Evolutionary conservation across 352 stramenopile species (phyloP).

Genomic region (Phytophthora multivora): DNA sequence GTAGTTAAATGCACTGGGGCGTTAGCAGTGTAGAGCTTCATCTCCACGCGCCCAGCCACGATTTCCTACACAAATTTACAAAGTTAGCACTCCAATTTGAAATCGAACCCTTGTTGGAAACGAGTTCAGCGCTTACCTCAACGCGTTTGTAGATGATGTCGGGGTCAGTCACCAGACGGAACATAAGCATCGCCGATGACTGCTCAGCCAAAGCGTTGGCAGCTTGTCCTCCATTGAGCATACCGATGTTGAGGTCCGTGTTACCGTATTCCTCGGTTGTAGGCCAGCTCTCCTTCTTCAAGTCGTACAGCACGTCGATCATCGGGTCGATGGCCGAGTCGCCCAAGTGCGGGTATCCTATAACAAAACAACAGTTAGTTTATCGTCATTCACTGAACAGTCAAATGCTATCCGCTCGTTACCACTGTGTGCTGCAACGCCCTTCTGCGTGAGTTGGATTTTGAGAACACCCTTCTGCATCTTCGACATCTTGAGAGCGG

Average conservation of each 20-base stretch:
- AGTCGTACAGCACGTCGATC: constrained; percentile 81
- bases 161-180: constrained; percentile 77
- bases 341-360: constrained; percentile 81
- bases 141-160: constrained; percentile 74
- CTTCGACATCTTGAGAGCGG: constrained; percentile 79
- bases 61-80: constrained; percentile 47
- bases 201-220: constrained; percentile 83
- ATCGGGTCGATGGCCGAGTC: constrained; percentile 86
- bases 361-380: constrained; percentile 14
- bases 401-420: constrained; percentile 2
- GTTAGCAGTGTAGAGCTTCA: constrained; percentile 88
- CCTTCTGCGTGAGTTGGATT: constrained; percentile 72
- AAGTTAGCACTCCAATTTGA: not conserved
- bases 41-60: constrained; percentile 55
- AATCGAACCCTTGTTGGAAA: not conserved
- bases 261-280: constrained; percentile 78
- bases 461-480: constrained; percentile 90
- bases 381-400: not conserved
- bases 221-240: constrained; percentile 81
- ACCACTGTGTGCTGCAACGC: constrained; percentile 83
- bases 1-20: constrained; percentile 78
- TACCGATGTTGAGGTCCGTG: constrained; percentile 86
- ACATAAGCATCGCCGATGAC: constrained; percentile 90
- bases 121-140: constrained; percentile 34
- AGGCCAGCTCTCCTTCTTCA: constrained; percentile 82